These are phyloP conservation scores for Trametopsis cervina DNA, from an alignment of 768 basidiomycete genomes.

Conservation along the genomic window DNA sequence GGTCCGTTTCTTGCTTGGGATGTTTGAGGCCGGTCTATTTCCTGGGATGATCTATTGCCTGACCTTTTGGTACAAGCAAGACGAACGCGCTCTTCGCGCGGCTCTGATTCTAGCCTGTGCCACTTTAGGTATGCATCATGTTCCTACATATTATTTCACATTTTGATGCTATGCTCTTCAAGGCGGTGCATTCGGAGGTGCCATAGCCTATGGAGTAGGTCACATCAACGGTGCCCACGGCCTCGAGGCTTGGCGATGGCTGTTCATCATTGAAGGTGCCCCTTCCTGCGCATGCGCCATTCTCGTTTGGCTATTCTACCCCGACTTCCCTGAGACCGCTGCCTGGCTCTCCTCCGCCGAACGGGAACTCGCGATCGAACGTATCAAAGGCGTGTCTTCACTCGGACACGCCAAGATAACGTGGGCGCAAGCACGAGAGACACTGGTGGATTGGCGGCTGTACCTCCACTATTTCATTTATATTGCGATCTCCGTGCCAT, in stretches of 20 bases:
- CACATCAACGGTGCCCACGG: conserved; percentile 22
- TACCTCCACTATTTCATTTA: conserved; percentile 35
- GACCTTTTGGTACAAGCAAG: conserved; percentile 39
- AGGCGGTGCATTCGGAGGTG: conserved; percentile 26
- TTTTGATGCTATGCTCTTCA: conserved; percentile 3
- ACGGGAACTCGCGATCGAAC: conserved; percentile 29
- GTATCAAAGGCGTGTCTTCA: conserved; percentile 32
- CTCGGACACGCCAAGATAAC: conserved; percentile 28
- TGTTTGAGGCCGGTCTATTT: conserved; percentile 36
- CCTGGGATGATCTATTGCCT: conserved; percentile 36
- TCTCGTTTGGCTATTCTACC: conserved; percentile 28
- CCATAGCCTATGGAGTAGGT: conserved; percentile 25
- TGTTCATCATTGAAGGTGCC: conserved; percentile 41
- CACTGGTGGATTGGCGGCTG: conserved; percentile 29
- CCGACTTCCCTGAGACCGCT: conserved; percentile 44
- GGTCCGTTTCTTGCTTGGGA: conserved; percentile 37
- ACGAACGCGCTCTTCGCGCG: conserved; percentile 24
- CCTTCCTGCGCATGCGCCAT: conserved; percentile 32
- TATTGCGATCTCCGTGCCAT: conserved; percentile 36
- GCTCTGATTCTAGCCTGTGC: conserved; percentile 26
- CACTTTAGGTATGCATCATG: conserved; percentile 14
- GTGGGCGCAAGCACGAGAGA: conserved; percentile 30
- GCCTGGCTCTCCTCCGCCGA: conserved; percentile 39
- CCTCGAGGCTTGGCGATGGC: conserved; percentile 24
- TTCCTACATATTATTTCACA: neutral